Percentiles rank a stretch among this genome's conserved stretches.
Conservation (phyloP, 2,329 filamentous ascomycete species). For the Colletotrichum spinosum region DNA sequence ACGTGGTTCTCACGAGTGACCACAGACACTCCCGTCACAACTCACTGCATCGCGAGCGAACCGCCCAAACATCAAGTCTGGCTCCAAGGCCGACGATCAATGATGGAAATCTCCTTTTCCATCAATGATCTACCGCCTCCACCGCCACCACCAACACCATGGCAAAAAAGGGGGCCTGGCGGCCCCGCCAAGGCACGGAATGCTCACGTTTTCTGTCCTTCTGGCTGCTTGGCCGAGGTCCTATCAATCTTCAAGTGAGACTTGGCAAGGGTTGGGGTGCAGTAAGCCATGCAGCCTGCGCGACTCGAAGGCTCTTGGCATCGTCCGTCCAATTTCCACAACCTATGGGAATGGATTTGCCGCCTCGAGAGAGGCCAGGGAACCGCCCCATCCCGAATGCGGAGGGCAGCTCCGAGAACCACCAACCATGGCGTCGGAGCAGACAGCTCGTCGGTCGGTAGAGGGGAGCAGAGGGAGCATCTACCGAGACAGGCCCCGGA, state of each 20-base stretch:
- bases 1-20: not conserved
- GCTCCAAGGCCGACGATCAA: slow-evolving; percentile 9
- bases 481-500: slow-evolving; percentile 27
- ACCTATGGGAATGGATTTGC: not conserved
- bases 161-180: slow-evolving; percentile 5
- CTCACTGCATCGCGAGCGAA: not conserved
- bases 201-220: slow-evolving; percentile 3
- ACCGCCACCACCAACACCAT: slow-evolving; percentile 2
- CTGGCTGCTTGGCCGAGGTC: slow-evolving; percentile 17
- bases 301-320: slow-evolving; percentile 30
- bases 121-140: slow-evolving; percentile 30
- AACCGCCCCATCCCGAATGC: not conserved
- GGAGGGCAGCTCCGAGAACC: slow-evolving; percentile 26
- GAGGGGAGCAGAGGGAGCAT: slow-evolving; percentile 20
- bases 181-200: slow-evolving; percentile 29
- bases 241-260: slow-evolving; percentile 18
- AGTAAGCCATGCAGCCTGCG: slow-evolving; percentile 13
- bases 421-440: slow-evolving; percentile 21
- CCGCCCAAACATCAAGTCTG: not conserved
- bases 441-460: slow-evolving; percentile 14
- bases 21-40: no score
- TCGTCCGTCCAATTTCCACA: slow-evolving; percentile 33
- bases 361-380: not conserved
- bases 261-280: slow-evolving; percentile 22
- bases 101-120: slow-evolving; percentile 27